Evolutionary conservation across 208 protist species (phyloP).

Genomic region (Trypanosoma theileri): DNA sequence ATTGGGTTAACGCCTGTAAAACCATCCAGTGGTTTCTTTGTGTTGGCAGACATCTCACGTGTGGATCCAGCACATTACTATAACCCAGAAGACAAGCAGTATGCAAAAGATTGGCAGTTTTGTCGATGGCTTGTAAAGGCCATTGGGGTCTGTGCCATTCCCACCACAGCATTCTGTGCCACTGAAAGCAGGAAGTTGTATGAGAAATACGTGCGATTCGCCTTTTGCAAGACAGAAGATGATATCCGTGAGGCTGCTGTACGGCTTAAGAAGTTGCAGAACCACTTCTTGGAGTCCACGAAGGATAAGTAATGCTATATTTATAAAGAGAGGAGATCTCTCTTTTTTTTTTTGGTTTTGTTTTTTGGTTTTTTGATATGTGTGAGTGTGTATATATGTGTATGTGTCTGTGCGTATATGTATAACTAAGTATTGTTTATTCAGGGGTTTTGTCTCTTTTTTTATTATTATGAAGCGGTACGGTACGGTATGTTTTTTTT

Average conservation of each 20-base stretch:
- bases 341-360: too few relatives aligned
- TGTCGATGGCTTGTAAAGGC: constrained; percentile 86
- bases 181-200: constrained; percentile 45
- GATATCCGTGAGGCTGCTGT: constrained; percentile 45
- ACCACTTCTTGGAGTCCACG: constrained; percentile 25
- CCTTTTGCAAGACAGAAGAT: constrained; percentile 85
- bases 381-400: too few relatives aligned
- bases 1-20: constrained; percentile 46
- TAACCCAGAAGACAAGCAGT: constrained; percentile 42
- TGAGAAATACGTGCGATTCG: constrained; percentile 81
- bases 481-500: constrained; percentile 22
- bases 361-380: too few relatives aligned
- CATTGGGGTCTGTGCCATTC: constrained; percentile 87
- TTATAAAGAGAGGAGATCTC: too few relatives aligned
- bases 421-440: too few relatives aligned
- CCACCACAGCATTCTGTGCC: constrained; percentile 76
- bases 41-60: constrained; percentile 77
- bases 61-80: constrained; percentile 71
- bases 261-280: constrained; percentile 52
- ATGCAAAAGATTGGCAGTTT: constrained; percentile 84
- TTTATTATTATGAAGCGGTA: too few relatives aligned
- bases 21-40: constrained; percentile 85
- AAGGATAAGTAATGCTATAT: too few relatives aligned
- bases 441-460: too few relatives aligned
- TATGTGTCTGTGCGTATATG: too few relatives aligned